Evolutionary conservation across 106 monocot genomes (phyloP).

Genomic region (Dactylorhiza incarnata): DNA sequence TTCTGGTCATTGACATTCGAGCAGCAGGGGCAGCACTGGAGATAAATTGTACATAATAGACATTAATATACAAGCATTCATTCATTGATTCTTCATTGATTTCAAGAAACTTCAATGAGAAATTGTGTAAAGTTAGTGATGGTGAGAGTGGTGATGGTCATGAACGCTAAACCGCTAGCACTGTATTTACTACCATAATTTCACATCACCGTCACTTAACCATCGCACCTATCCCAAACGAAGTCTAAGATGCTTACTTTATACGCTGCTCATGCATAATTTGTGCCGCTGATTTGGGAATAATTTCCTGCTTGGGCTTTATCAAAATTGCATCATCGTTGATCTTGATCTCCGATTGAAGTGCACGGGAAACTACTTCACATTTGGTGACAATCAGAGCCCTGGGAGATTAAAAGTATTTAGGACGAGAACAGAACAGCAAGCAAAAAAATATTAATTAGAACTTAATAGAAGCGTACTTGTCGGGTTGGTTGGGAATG

Average conservation of each 20-base stretch:
- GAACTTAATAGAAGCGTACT: constrained; percentile 27
- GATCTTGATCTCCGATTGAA: constrained; percentile 57
- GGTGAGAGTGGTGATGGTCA: too few species aligned
- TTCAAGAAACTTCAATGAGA: too few species aligned
- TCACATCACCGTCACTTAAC: too few species aligned
- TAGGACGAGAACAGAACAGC: background rate
- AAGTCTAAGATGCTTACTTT: constrained; percentile 48
- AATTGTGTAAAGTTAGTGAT: too few species aligned
- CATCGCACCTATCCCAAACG: too few species aligned
- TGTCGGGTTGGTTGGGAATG: constrained; percentile 65
- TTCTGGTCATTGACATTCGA: constrained; percentile 76
- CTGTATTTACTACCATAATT: too few species aligned
- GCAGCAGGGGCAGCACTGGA: constrained; percentile 81
- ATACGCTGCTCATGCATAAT: constrained; percentile 70
- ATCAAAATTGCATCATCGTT: constrained; percentile 32
- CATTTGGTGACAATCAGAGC: constrained; percentile 88
- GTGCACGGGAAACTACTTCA: constrained; percentile 56
- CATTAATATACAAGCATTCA: too few species aligned
- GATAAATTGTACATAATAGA: background rate
- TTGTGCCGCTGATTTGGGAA: constrained; percentile 76
- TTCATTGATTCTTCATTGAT: too few species aligned
- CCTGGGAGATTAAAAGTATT: constrained; percentile 26
- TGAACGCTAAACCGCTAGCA: too few species aligned
- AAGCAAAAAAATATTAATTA: background rate
- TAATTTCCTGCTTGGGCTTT: constrained; percentile 62